These are phyloP conservation scores for Boechera stricta DNA, from an alignment of 345 rosid genomes.

Conservation along the genomic window DNA sequence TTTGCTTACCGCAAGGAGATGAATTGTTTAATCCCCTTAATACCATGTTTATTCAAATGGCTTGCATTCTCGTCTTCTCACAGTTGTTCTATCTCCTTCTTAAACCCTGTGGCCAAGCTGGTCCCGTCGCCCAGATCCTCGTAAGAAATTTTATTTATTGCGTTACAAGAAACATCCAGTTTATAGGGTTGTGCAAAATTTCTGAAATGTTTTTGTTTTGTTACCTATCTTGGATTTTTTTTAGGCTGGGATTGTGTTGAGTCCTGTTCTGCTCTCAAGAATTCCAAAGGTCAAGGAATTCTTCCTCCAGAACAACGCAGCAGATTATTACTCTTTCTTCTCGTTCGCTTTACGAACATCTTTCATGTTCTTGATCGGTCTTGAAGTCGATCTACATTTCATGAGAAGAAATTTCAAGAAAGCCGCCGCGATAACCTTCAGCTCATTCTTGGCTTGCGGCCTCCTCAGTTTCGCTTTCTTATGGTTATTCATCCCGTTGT, in stretches of 20 bases:
- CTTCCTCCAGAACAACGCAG: slow-evolving; percentile 63
- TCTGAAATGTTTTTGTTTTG: background rate
- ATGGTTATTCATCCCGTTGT: slow-evolving; percentile 42
- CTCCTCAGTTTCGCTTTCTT: slow-evolving; percentile 52
- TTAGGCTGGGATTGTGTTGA: slow-evolving; percentile 79
- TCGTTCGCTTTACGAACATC: slow-evolving; percentile 58
- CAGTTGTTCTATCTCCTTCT: slow-evolving; percentile 76
- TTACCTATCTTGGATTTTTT: background rate
- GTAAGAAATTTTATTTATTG: slow-evolving; percentile 45
- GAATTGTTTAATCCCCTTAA: slow-evolving; percentile 70
- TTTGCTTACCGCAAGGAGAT: slow-evolving; percentile 47
- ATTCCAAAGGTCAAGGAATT: slow-evolving; percentile 46
- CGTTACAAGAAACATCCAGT: background rate
- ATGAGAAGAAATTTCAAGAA: slow-evolving; percentile 54
- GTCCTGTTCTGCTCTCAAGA: slow-evolving; percentile 73
- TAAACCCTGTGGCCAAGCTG: slow-evolving; percentile 80
- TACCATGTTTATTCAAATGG: slow-evolving; percentile 63
- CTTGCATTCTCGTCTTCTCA: slow-evolving; percentile 82
- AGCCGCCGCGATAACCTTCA: slow-evolving; percentile 52
- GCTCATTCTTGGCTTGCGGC: slow-evolving; percentile 47
- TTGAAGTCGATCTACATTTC: slow-evolving; percentile 68
- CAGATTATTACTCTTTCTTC: slow-evolving; percentile 58
- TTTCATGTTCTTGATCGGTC: slow-evolving; percentile 84
- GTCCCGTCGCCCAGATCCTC: slow-evolving; percentile 84
- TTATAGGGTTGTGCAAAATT: background rate